phyloP scores from a whole-genome alignment of 1,284 basidiomycete genomes.

The Papiliotrema laurentii region DNA sequence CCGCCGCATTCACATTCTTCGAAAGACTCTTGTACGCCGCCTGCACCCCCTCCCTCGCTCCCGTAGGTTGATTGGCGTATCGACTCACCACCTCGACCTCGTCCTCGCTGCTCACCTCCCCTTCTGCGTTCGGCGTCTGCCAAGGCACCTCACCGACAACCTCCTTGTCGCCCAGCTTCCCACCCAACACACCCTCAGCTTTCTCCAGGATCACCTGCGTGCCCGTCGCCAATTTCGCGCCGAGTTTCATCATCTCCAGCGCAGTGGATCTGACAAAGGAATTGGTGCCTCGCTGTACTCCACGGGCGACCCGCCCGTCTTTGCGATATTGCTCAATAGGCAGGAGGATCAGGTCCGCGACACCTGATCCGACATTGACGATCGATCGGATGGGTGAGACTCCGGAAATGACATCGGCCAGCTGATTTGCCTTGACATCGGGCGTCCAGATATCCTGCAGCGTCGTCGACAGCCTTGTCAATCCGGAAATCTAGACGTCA shows the following conservation, averaged over 20 bases:
- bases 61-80: constrained; percentile 84
- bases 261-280: constrained; percentile 91
- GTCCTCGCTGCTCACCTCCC: constrained; percentile 39
- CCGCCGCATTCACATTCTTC: constrained; percentile 82
- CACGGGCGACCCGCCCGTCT: constrained; percentile 86
- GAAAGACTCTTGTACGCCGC: constrained; percentile 81
- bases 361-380: constrained; percentile 93
- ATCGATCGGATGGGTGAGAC: constrained; percentile 91
- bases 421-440: constrained; percentile 96
- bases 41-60: constrained; percentile 81
- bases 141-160: constrained; percentile 15
- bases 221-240: constrained; percentile 90
- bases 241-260: constrained; percentile 88
- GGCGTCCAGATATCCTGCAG: constrained; percentile 98
- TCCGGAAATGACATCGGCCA: constrained; percentile 96
- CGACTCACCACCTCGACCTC: constrained; percentile 63
- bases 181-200: constrained; percentile 87
- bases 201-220: constrained; percentile 96
- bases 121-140: constrained; percentile 4
- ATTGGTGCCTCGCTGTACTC: constrained; percentile 88
- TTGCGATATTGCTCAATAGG: constrained; percentile 97
- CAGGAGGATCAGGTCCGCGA: constrained; percentile 89
- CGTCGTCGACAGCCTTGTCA: constrained; percentile 79
- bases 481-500: constrained; percentile 70
- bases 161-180: constrained; percentile 36